Evolutionary conservation across 306 rosid genomes (phyloP), one percentile per base, ranked within the genome.

Genomic region (Acacia acuminata): DNA sequence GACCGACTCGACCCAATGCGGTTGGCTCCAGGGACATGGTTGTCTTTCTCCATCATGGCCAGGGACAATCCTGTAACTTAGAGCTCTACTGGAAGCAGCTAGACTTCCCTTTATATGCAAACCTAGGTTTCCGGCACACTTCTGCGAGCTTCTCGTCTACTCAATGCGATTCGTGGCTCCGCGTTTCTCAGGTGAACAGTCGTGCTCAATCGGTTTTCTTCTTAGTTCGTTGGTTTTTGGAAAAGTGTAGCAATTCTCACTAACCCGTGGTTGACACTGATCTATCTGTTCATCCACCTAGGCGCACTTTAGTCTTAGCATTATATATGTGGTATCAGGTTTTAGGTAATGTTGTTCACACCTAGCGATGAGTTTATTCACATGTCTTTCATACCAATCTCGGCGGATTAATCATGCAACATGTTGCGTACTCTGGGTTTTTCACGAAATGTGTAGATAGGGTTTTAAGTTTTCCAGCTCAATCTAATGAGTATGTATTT

Each of bases 171-270:
- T 76, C 76, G 94, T 86, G 92, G 90, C 77, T 87, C 85, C 53
- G 86, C 88, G 72, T 74, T 20, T 80, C 44, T 83, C 87, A 77
- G 95, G 97, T 90, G 89, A 84, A 51, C 77, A 32, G 68, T 87
- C 80, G 90, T 86, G 86, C 82, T 87, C 63, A 73, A 24, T 50
- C 7, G 3, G 8, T 34, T 40, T 19, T 5, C 34, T 34, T 30
- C 0, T 15, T 32, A 67, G 38, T 43, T 11, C 30, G 43, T 56
- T 73, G 6, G 47, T 25, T 51, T 32, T 1, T 2, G 34, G 9
- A 20, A 8, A 16, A 60, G 15, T 55, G 48, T 15, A 20, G 40
- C 45, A n/a, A 34, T 15, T 4, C 44, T 53, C 30, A 43, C 12
- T 19, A 65, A 48, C 65, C 25, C 36, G 17, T 45, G 44, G 61